Conservation (phyloP, 202 grass and related monocot species). For the Dendrocalamus latiflorus region DNA sequence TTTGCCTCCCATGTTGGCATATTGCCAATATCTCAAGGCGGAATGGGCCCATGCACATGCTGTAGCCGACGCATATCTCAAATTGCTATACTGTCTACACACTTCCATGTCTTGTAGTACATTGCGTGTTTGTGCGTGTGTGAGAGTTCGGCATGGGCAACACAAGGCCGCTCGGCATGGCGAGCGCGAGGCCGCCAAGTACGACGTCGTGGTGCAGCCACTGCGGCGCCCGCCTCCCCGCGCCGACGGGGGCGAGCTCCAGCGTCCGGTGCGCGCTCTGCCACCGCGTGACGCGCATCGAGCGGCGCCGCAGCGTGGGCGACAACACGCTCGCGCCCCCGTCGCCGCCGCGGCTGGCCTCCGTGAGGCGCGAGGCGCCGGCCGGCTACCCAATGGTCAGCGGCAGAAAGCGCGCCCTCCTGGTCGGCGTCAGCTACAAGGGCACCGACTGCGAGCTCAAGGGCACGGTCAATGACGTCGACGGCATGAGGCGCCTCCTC, state of each 20-base stretch:
- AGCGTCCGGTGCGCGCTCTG: slow-evolving; percentile 41
- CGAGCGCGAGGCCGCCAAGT: not conserved
- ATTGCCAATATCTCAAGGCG: not conserved
- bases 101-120: not conserved
- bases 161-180: slow-evolving; percentile 22
- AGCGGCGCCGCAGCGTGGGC: not conserved
- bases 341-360: not conserved
- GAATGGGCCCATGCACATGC: not conserved
- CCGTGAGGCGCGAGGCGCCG: not conserved
- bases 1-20: not conserved
- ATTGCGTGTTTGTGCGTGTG: not conserved
- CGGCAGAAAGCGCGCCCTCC: slow-evolving; percentile 69
- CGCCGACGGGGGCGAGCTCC: not conserved
- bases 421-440: slow-evolving; percentile 72
- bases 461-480: slow-evolving; percentile 79
- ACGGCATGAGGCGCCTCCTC: slow-evolving; percentile 50
- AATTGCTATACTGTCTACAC: not conserved
- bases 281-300: slow-evolving; percentile 17
- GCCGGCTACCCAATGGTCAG: slow-evolving; percentile 32
- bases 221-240: slow-evolving; percentile 29
- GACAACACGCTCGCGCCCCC: not conserved
- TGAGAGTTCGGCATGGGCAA: slow-evolving; percentile 12
- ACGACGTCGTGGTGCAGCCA: slow-evolving; percentile 26
- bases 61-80: not conserved
- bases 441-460: slow-evolving; percentile 49